These are phyloP conservation scores for Echria macrotheca DNA, from an alignment of 495 filamentous ascomycete genomes.

Conservation along the genomic window DNA sequence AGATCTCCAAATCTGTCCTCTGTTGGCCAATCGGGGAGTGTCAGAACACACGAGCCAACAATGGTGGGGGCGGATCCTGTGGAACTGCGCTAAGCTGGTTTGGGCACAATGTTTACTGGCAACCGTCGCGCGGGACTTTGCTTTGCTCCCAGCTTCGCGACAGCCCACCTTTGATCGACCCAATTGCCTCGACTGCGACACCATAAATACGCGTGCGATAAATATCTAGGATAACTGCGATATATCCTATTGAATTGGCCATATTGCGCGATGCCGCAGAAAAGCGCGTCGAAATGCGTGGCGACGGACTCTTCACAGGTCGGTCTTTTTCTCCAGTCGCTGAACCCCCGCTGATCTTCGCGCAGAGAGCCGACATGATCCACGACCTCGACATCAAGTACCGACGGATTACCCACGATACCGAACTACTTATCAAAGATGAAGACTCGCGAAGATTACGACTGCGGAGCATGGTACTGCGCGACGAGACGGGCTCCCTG, in stretches of 20 bases:
- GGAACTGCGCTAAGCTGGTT: slow-evolving; percentile 16
- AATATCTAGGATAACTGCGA: too few species aligned
- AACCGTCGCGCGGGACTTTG: slow-evolving; percentile 3
- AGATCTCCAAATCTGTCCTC: slow-evolving; percentile 24
- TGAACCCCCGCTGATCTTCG: too few species aligned
- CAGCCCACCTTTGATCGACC: background rate
- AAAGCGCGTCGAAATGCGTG: slow-evolving; percentile 33
- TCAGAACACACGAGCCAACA: background rate
- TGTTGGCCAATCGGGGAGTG: slow-evolving; percentile 6
- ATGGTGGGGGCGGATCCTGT: slow-evolving; percentile 1
- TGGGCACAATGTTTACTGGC: slow-evolving; percentile 32
- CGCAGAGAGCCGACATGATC: slow-evolving; percentile 30
- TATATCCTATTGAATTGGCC: too few species aligned
- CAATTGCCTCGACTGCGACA: too few species aligned
- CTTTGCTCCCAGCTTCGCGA: too few species aligned
- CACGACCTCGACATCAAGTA: slow-evolving; percentile 62
- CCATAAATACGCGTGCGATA: too few species aligned
- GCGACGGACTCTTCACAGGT: slow-evolving; percentile 41
- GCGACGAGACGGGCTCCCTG: slow-evolving; percentile 56
- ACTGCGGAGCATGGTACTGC: slow-evolving; percentile 60
- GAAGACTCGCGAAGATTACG: slow-evolving; percentile 62
- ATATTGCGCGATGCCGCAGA: slow-evolving; percentile 26
- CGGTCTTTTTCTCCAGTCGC: too few species aligned
- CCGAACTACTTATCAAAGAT: slow-evolving; percentile 57
- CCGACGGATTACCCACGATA: slow-evolving; percentile 50